Evolutionary conservation across 768 basidiomycete genomes (phyloP).

Genomic region (Rhodotorula kratochvilovae): DNA sequence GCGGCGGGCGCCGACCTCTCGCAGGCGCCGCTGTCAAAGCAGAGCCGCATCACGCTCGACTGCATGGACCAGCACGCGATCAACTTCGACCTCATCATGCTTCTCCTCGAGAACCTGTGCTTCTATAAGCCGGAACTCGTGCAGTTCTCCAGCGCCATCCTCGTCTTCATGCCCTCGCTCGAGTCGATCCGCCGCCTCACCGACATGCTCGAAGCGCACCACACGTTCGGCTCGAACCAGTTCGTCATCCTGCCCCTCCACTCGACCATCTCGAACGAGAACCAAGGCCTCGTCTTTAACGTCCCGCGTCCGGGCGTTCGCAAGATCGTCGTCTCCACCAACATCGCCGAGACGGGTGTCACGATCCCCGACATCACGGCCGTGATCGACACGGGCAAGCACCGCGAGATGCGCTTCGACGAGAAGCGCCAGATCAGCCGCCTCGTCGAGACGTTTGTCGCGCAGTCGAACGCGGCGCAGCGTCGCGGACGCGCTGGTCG

Average conservation of each 20-base stretch:
- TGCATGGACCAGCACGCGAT: conserved; percentile 81
- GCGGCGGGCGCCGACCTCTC: conserved; percentile 10
- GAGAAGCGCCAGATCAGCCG: conserved; percentile 94
- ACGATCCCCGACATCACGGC: conserved; percentile 98
- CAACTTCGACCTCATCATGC: conserved; percentile 82
- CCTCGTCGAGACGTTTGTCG: conserved; percentile 83
- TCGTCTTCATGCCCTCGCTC: conserved; percentile 92
- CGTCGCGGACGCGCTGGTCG: conserved; percentile 86
- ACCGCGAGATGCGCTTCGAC: conserved; percentile 95
- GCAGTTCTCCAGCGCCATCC: conserved; percentile 67
- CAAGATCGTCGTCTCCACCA: conserved; percentile 79
- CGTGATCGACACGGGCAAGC: conserved; percentile 89
- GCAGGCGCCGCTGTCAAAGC: conserved; percentile 51
- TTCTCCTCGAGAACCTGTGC: conserved; percentile 75
- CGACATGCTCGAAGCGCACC: conserved; percentile 74
- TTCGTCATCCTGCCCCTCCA: conserved; percentile 84
- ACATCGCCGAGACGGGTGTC: conserved; percentile 94
- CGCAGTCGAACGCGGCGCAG: conserved; percentile 52
- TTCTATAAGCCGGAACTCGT: conserved; percentile 51
- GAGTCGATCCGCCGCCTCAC: conserved; percentile 85
- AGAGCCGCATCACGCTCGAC: conserved; percentile 72
- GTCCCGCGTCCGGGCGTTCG: conserved; percentile 69
- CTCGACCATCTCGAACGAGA: conserved; percentile 85
- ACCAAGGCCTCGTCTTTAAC: conserved; percentile 85
- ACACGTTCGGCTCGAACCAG: conserved; percentile 59